A percentile compares a stretch with the other conserved stretches of the same genome.
Evolutionary conservation across 2,329 filamentous ascomycete genomes (phyloP).

Genomic region (Ophiostoma sp.): DNA sequence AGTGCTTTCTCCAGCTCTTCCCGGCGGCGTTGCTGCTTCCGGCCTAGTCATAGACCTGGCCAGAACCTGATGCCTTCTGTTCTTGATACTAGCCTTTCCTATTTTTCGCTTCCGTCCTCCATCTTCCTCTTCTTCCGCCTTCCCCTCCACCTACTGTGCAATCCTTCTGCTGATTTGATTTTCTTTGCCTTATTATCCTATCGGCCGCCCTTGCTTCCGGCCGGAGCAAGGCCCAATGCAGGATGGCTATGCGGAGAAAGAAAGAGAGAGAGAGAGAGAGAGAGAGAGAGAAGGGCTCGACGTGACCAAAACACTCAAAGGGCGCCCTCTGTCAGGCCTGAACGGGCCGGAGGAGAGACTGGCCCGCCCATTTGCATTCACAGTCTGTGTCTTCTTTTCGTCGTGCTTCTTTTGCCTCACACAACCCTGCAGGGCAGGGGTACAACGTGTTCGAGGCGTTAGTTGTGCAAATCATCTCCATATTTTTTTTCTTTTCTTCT

Average conservation of each 20-base stretch:
- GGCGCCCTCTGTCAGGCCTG: neutral
- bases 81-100: slow-evolving; percentile 4
- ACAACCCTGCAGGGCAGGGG: slow-evolving; percentile 13
- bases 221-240: slow-evolving; percentile 8
- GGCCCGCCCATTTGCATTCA: neutral
- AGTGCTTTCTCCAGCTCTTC: neutral
- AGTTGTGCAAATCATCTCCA: slow-evolving; percentile 12
- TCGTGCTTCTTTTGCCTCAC: neutral
- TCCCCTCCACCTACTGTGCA: neutral
- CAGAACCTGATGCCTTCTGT: slow-evolving; percentile 10
- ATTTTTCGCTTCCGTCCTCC: neutral
- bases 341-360: neutral
- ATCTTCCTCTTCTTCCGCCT: neutral
- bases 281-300: neutral
- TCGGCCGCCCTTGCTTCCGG: neutral
- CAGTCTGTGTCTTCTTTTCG: neutral
- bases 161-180: neutral
- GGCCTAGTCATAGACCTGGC: neutral
- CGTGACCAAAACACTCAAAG: neutral
- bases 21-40: neutral
- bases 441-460: slow-evolving; percentile 7
- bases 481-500: neutral
- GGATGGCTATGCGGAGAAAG: neutral
- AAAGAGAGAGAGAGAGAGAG: neutral
- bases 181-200: neutral